phyloP scores from a whole-genome alignment of 2,329 filamentous ascomycete species.

The Gremmenia infestans region DNA sequence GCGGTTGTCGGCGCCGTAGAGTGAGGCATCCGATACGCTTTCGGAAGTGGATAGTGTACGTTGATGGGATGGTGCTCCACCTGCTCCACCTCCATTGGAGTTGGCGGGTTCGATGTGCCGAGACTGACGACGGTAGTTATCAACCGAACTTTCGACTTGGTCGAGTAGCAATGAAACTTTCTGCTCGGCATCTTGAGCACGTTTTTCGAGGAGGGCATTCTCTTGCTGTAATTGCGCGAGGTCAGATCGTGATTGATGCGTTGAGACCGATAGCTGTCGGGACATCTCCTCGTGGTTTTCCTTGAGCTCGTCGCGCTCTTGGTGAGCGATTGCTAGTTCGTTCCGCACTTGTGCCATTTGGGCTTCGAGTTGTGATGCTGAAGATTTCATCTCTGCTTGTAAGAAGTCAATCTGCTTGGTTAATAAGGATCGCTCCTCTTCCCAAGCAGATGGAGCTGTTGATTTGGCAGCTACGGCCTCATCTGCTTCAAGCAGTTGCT shows the following conservation, averaged over 20 bases:
- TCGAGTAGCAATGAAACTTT: conserved; percentile 91
- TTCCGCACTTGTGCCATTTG: conserved; percentile 63
- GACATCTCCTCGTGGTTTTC: conserved; percentile 49
- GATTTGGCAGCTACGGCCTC: conserved; percentile 42
- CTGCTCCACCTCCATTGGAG: conserved; percentile 10
- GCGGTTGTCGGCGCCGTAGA: conserved; percentile 46
- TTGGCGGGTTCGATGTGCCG: conserved; percentile 50
- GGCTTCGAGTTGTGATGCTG: conserved; percentile 63
- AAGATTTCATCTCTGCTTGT: conserved; percentile 62
- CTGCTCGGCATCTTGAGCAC: conserved; percentile 83
- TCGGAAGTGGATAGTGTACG: conserved; percentile 37
- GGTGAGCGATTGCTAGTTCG: conserved; percentile 61
- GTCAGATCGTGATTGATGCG: conserved; percentile 56
- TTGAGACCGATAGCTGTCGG: conserved; percentile 51
- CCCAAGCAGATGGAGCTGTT: conserved; percentile 60
- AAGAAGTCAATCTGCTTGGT: conserved; percentile 64
- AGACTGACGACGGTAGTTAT: conserved; percentile 82
- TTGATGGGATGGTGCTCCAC: conserved; percentile 34
- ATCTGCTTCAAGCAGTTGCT: conserved; percentile 68
- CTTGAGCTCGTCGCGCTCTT: conserved; percentile 65
- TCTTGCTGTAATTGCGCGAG: conserved; percentile 79
- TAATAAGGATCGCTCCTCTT: conserved; percentile 64
- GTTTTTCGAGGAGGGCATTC: conserved; percentile 73
- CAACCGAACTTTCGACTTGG: conserved; percentile 89
- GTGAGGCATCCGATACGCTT: conserved; percentile 56